Conservation (phyloP, 768 basidiomycete species). For the Hortiboletus campestris region DNA sequence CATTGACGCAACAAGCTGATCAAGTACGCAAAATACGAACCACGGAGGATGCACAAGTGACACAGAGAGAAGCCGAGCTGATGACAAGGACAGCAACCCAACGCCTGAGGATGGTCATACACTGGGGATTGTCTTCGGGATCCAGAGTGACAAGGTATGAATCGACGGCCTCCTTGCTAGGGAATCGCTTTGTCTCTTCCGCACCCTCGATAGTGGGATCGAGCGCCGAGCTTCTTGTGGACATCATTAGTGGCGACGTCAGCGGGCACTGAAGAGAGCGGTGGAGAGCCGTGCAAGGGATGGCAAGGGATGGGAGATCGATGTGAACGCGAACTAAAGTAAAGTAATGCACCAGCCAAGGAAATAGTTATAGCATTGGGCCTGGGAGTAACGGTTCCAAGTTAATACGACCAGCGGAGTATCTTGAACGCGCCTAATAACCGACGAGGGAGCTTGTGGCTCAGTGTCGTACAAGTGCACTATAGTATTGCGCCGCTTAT, state of each 20-base stretch:
- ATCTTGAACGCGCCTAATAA: neutral
- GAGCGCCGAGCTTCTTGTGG: conserved; percentile 4
- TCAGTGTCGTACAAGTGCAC: neutral
- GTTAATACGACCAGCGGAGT: neutral
- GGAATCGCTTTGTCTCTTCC: neutral
- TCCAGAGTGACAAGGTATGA: conserved; percentile 38
- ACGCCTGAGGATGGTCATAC: conserved; percentile 39
- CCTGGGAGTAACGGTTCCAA: neutral
- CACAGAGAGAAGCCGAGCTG: conserved; percentile 46
- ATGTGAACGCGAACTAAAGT: neutral
- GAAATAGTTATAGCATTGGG: conserved; percentile 5
- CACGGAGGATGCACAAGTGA: conserved; percentile 56
- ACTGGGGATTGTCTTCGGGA: conserved; percentile 41
- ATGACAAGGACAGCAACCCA: conserved; percentile 51
- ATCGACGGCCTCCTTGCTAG: conserved; percentile 6
- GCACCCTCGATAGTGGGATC: conserved; percentile 7
- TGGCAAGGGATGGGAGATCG: neutral
- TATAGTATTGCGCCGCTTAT: neutral
- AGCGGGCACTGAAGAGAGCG: neutral
- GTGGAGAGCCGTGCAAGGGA: neutral
- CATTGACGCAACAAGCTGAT: neutral
- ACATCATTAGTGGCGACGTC: neutral
- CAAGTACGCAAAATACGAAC: conserved; percentile 33
- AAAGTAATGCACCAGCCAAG: neutral
- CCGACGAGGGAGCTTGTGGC: neutral